These are phyloP conservation scores for Aureobasidium pullulans DNA, from an alignment of 2,329 filamentous ascomycete species.

Conservation along the genomic window DNA sequence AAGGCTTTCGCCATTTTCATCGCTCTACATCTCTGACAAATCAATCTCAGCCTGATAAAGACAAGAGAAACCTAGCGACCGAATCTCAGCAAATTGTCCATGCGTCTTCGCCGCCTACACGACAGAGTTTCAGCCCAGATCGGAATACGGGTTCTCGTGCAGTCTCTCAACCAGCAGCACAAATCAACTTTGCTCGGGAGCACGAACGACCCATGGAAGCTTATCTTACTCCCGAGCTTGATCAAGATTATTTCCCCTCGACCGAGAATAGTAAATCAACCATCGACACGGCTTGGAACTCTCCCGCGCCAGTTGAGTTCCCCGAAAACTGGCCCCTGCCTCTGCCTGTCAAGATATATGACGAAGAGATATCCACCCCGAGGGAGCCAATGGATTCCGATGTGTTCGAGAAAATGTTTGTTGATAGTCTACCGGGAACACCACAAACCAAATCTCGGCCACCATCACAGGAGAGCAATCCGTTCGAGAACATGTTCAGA, in stretches of 20 bases:
- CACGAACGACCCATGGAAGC: not conserved
- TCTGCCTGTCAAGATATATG: not conserved
- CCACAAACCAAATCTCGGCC: slow-evolving; percentile 5
- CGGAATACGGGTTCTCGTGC: not conserved
- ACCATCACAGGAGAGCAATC: slow-evolving; percentile 8
- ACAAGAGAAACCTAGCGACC: not conserved
- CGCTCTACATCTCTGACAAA: not conserved
- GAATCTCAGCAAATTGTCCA: not conserved
- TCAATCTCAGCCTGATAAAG: not conserved
- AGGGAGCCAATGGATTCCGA: slow-evolving; percentile 22
- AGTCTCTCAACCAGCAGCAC: not conserved
- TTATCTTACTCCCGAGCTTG: slow-evolving; percentile 6
- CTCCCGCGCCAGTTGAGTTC: not conserved
- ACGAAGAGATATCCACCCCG: slow-evolving; percentile 17
- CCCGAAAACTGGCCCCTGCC: slow-evolving; percentile 17
- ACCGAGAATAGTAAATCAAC: slow-evolving; percentile 7
- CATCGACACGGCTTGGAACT: slow-evolving; percentile 7
- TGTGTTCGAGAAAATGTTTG: slow-evolving; percentile 27
- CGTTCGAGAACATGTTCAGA: slow-evolving; percentile 9
- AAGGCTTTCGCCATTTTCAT: slow-evolving; percentile 10
- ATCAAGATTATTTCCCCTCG: slow-evolving; percentile 4
- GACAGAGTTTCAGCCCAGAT: not conserved
- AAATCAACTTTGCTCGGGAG: not conserved
- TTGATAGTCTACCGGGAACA: slow-evolving; percentile 23
- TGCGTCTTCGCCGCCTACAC: not conserved